Evolutionary conservation across 257 asterid species (phyloP), one percentile per base, ranked within the genome.

Genomic region (Datura wrightii): DNA sequence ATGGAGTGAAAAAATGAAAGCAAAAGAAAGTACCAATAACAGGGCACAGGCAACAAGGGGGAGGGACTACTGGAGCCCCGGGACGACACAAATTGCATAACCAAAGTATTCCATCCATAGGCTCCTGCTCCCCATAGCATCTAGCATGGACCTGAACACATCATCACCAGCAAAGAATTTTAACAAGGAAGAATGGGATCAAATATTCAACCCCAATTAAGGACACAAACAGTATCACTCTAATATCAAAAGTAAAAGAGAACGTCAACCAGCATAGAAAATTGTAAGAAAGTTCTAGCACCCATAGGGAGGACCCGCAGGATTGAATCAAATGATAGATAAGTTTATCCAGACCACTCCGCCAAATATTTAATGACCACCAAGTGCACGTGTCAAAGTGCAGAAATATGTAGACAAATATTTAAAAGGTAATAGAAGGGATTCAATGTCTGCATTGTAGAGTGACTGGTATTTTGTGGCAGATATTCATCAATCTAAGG

Each of bases 41-140:
- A 90, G 98, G 99, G 85, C 99, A 97, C 86, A 97, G 91, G 90
- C 98, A 94, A 88, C 99, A 97, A 46, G 85, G 93, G 85, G 97
- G 95, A 56, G 97, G 96, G 56, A 88, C 79, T 78, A 91, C 89
- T 83, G 98, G 98, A 87, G 98, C 97, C 87, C 94, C 99, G 16
- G 97, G 96, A 84, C 98, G 96, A 91, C 99, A 97, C 88, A 97
- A 91, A 90, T 95, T 94, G 96, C 99, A 97, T 87, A 97, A 90
- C 99, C 99, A 97, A 88, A 97, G 98, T 69, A 88, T 92, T 79
- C 96, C 98, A 85, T 89, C 97, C 67, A 88, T 88, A 86, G 97
- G 94, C 89, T 94, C 98, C 79, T 88, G 89, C 88, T 94, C 98
- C 82, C 99, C 99, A 53, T 97, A 97, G 91, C 99, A 97, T 89